Conservation (phyloP, 371 early-diverging fungal genomes). For the Apophysomyces trapeziformis region DNA sequence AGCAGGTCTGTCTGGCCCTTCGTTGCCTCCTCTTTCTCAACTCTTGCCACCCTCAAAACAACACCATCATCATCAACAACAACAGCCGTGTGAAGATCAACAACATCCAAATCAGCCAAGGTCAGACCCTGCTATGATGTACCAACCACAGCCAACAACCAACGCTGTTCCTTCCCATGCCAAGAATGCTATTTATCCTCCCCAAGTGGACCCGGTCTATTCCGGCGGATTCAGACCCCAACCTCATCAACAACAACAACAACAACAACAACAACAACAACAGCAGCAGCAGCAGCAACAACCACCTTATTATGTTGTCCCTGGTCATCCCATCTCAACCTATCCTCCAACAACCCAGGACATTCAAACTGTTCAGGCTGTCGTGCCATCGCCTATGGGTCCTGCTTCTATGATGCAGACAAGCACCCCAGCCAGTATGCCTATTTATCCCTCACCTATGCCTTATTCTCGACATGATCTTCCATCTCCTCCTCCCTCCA, state of each 20-base stretch:
- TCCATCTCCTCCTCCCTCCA: slow-evolving; percentile 8
- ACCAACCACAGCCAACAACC: not conserved
- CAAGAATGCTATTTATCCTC: slow-evolving; percentile 8
- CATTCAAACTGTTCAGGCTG: not conserved
- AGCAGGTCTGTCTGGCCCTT: slow-evolving; percentile 26
- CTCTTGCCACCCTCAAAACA: slow-evolving; percentile 34
- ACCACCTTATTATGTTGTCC: slow-evolving; percentile 6
- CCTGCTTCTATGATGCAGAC: not conserved
- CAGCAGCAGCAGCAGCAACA: not conserved
- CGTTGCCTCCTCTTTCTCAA: slow-evolving; percentile 52
- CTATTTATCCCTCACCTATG: slow-evolving; percentile 1
- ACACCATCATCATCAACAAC: slow-evolving; percentile 14
- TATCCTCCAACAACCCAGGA: not conserved
- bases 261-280: slow-evolving; percentile 2
- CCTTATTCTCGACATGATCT: slow-evolving; percentile 17
- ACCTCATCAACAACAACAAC: not conserved
- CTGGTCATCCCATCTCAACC: slow-evolving; percentile 3
- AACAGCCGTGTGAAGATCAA: slow-evolving; percentile 8
- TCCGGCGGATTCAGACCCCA: slow-evolving; percentile 3
- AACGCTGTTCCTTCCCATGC: slow-evolving; percentile 7
- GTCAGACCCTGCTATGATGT: slow-evolving; percentile 1
- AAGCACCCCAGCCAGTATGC: not conserved
- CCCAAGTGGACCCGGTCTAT: slow-evolving; percentile 8
- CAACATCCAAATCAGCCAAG: slow-evolving; percentile 8
- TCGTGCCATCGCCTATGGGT: slow-evolving; percentile 15